Percentiles rank a stretch among this genome's conserved stretches.
Evolutionary conservation across 192 early-diverging fungal genomes (phyloP).

Genomic region (Coemansia sp.): DNA sequence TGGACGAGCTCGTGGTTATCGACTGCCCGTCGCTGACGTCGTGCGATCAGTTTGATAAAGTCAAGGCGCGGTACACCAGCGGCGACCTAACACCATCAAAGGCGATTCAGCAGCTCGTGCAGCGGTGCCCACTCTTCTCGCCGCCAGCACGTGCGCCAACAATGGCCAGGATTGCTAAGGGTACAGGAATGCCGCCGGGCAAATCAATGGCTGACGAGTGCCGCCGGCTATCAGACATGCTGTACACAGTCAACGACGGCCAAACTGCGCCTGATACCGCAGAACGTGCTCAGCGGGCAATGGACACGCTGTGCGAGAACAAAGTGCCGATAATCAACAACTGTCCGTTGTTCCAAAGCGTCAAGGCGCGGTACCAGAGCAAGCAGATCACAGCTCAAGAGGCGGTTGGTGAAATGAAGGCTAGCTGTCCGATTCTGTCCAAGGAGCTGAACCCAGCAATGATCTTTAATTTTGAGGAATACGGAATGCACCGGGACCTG

Average conservation of each 20-base stretch:
- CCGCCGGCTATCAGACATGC: constrained; percentile 45
- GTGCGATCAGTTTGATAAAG: constrained; percentile 28
- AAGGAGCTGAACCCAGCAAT: constrained; percentile 55
- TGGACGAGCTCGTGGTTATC: constrained; percentile 35
- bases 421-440: constrained; percentile 52
- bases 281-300: constrained; percentile 17
- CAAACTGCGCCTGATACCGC: constrained; percentile 1
- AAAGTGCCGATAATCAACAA: constrained; percentile 49
- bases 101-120: constrained; percentile 35
- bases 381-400: constrained; percentile 27
- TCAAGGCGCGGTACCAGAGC: constrained; percentile 41
- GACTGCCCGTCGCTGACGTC: constrained; percentile 34
- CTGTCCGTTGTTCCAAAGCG: constrained; percentile 47
- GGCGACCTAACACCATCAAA: constrained; percentile 28
- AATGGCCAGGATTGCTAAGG: neutral
- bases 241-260: constrained; percentile 34
- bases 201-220: constrained; percentile 54
- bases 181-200: constrained; percentile 18
- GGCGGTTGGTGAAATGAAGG: constrained; percentile 50
- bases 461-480: constrained; percentile 55
- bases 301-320: constrained; percentile 37
- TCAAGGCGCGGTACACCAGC: constrained; percentile 24
- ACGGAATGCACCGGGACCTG: constrained; percentile 36
- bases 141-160: constrained; percentile 16
- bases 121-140: constrained; percentile 36